A percentile compares a stretch with the other conserved stretches of the same genome.
These are phyloP conservation scores for Isatis lusitanica DNA, from an alignment of 441 rosid species.

Conservation along the genomic window DNA sequence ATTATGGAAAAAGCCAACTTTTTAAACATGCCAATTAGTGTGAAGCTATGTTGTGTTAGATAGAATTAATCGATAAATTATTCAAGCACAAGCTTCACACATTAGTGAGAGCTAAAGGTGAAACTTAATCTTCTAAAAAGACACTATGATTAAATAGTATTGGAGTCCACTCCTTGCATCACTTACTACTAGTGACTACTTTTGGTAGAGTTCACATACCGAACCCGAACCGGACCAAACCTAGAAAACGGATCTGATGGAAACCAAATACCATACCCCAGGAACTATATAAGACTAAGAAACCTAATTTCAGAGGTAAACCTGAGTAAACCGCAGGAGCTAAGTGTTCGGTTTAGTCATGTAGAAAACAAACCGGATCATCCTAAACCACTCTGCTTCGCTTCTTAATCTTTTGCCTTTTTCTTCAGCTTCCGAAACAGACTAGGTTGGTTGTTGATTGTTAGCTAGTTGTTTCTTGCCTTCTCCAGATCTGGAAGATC, in stretches of 20 bases:
- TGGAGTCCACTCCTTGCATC: not conserved
- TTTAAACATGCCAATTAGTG: too few species aligned
- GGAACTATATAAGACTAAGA: not conserved
- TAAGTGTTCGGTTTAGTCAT: not conserved
- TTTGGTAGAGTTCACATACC: slow-evolving; percentile 14
- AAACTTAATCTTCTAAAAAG: not conserved
- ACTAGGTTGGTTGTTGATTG: slow-evolving; percentile 24
- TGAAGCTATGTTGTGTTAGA: too few species aligned
- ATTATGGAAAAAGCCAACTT: too few species aligned
- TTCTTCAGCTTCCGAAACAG: slow-evolving; percentile 19
- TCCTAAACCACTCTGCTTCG: slow-evolving; percentile 19
- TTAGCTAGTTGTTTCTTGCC: slow-evolving; percentile 44
- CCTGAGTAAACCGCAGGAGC: not conserved
- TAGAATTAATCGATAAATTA: too few species aligned
- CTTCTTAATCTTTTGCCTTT: not conserved
- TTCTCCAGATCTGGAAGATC: slow-evolving; percentile 97
- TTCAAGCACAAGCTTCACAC: too few species aligned
- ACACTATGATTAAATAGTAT: not conserved
- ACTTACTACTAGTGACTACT: slow-evolving; percentile 4
- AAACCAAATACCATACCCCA: not conserved
- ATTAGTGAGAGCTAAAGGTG: too few species aligned
- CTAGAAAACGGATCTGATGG: not conserved
- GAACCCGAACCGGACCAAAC: not conserved
- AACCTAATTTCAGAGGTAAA: not conserved
- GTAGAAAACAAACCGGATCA: not conserved